Conservation (phyloP, 306 rosid species). For the Vigna unguiculata region DNA sequence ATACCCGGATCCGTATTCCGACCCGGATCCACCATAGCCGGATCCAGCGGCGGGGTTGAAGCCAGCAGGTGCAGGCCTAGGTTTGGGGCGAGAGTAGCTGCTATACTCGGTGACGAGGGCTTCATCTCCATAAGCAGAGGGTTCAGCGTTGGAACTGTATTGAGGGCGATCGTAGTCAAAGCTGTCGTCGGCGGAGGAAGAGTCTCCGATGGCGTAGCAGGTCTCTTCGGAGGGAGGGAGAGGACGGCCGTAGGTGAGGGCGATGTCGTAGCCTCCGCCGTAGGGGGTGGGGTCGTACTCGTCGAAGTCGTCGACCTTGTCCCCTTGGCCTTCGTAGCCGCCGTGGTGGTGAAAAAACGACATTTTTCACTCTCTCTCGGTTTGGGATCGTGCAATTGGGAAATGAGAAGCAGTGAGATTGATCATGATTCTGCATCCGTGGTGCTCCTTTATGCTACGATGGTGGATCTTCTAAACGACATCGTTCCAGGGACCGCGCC, state of each 20-base stretch:
- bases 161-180: conserved; percentile 86
- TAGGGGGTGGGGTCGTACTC: conserved; percentile 70
- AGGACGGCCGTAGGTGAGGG: conserved; percentile 67
- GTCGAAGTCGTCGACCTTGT: conserved; percentile 49
- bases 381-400: neutral
- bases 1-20: conserved; percentile 43
- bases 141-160: conserved; percentile 59
- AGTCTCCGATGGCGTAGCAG: conserved; percentile 59
- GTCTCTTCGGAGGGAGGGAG: conserved; percentile 64
- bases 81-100: conserved; percentile 71
- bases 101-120: conserved; percentile 75
- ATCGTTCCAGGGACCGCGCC: neutral
- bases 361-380: conserved; percentile 34
- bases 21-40: conserved; percentile 21
- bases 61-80: conserved; percentile 52
- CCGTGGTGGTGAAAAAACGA: conserved; percentile 20
- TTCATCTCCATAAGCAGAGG: conserved; percentile 74
- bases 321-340: neutral
- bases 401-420: neutral
- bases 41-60: conserved; percentile 38
- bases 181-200: conserved; percentile 33
- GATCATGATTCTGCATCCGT: neutral
- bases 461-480: neutral
- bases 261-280: conserved; percentile 69
- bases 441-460: neutral